Percentiles rank a stretch among this genome's conserved stretches.
These are phyloP conservation scores for Colletotrichum godetiae DNA, from an alignment of 2,329 filamentous ascomycete species.

Conservation along the genomic window DNA sequence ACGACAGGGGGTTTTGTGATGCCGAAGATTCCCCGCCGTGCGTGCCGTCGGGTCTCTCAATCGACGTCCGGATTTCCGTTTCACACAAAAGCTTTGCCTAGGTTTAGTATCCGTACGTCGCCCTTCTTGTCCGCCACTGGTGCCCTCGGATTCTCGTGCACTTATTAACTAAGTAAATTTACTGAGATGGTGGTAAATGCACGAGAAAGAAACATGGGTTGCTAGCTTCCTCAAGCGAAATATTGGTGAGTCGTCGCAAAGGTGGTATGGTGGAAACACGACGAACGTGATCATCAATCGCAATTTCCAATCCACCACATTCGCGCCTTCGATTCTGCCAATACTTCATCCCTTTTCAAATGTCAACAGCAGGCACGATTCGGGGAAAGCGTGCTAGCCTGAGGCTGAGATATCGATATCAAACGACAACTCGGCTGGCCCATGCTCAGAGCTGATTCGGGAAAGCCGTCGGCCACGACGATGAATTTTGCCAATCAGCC, in stretches of 20 bases:
- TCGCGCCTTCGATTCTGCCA: background rate
- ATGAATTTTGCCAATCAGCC: background rate
- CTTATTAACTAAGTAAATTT: background rate
- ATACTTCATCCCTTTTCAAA: background rate
- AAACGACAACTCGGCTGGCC: background rate
- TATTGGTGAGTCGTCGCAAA: background rate
- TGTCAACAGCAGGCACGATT: background rate
- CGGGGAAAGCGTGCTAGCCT: background rate
- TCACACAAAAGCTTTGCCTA: too few species aligned
- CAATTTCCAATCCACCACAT: background rate
- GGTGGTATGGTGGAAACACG: background rate
- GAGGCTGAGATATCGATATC: background rate
- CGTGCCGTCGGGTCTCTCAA: background rate
- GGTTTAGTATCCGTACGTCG: too few species aligned
- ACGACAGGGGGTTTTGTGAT: constrained; percentile 5
- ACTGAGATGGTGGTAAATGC: background rate
- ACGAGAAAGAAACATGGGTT: background rate
- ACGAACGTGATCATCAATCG: background rate
- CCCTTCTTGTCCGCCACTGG: background rate
- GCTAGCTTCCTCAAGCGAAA: background rate
- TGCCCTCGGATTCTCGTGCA: background rate
- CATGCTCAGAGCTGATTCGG: background rate
- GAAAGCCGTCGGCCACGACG: background rate
- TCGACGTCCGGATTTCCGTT: background rate
- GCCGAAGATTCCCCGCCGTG: constrained; percentile 20